Conservation (phyloP, 2,329 filamentous ascomycete species). For the Fusarium globosum region DNA sequence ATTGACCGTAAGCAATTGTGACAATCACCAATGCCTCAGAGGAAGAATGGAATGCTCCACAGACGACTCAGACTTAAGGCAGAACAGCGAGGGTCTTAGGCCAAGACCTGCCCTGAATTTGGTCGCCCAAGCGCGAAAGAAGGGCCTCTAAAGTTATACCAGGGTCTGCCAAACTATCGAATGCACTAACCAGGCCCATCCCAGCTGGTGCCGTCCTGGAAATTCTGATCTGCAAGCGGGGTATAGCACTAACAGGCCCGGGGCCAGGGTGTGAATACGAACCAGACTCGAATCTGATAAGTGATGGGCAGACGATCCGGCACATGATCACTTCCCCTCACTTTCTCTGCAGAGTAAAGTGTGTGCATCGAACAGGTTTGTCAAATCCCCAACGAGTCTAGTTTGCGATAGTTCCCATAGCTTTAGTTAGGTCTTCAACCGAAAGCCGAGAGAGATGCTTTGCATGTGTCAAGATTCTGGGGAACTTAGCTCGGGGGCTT, state of each 20-base stretch:
- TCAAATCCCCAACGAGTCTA: slow-evolving; percentile 9
- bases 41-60: not conserved
- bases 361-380: not conserved
- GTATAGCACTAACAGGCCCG: slow-evolving; percentile 1
- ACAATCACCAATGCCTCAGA: not conserved
- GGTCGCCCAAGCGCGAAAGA: not conserved
- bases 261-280: slow-evolving; percentile 7
- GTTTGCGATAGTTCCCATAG: slow-evolving; percentile 15
- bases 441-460: not conserved
- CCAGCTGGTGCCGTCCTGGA: not conserved
- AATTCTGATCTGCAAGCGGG: slow-evolving; percentile 30
- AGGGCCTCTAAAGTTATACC: slow-evolving; percentile 14
- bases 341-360: not conserved
- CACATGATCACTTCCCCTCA: slow-evolving; percentile 25
- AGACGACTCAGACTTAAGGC: not conserved
- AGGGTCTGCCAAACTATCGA: slow-evolving; percentile 7
- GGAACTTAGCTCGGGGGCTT: not conserved
- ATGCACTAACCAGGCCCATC: not conserved
- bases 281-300: not conserved
- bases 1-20: not conserved
- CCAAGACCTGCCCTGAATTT: not conserved
- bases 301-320: slow-evolving; percentile 3
- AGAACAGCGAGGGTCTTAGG: not conserved
- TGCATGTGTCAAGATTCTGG: slow-evolving; percentile 3
- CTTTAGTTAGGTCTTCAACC: not conserved